These are phyloP conservation scores for Starmerella powellii DNA, from an alignment of 805 yeast species.

Conservation along the genomic window DNA sequence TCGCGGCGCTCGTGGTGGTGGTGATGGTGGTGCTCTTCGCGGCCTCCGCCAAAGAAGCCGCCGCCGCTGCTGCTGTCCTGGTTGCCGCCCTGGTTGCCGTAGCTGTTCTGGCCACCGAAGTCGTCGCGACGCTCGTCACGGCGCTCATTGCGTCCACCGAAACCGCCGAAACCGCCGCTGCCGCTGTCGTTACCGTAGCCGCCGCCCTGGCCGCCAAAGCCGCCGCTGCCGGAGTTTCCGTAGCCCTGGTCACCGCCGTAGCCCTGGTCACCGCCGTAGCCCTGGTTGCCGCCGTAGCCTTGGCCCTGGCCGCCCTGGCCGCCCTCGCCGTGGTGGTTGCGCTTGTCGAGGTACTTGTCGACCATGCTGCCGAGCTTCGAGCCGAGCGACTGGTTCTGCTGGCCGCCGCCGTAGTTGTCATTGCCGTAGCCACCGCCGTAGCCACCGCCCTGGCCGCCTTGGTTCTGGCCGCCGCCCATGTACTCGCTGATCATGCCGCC, in stretches of 20 bases:
- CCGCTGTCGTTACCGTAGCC: background rate
- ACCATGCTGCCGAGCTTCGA: conserved; percentile 10
- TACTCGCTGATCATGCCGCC: conserved; percentile 8
- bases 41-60: too few species aligned
- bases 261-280: background rate
- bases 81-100: conserved; percentile 4
- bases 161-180: background rate
- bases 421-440: conserved; percentile 5
- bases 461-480: conserved; percentile 4
- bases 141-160: background rate
- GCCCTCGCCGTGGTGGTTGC: conserved; percentile 3
- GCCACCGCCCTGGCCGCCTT: conserved; percentile 7
- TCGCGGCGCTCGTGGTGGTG: conserved; percentile 2
- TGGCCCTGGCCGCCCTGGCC: conserved; percentile 9
- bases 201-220: conserved; percentile 1
- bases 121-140: background rate
- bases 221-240: conserved; percentile 1
- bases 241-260: conserved; percentile 1
- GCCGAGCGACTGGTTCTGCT: conserved; percentile 1
- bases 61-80: too few species aligned
- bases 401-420: conserved; percentile 3
- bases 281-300: conserved; percentile 9
- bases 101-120: conserved; percentile 1
- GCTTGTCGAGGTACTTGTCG: conserved; percentile 11
- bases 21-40: too few species aligned